Percentiles rank a stretch among this genome's conserved stretches.
phyloP scores from a whole-genome alignment of 192 early-diverging fungal species.

The Umbelopsis isabellina region DNA sequence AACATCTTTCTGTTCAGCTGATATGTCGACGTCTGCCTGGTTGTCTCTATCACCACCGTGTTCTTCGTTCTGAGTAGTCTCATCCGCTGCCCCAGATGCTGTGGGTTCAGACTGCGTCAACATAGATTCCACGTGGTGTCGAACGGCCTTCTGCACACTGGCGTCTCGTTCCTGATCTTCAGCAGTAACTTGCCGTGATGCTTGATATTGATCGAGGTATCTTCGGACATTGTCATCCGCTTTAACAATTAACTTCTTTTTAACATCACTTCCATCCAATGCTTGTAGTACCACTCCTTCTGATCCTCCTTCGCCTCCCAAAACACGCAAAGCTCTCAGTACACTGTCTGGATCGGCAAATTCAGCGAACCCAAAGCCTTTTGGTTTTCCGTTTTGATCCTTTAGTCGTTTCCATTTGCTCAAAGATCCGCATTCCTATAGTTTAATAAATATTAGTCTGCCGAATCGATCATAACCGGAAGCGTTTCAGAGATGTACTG shows the following conservation, averaged over 20 bases:
- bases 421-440: conserved; percentile 69
- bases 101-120: neutral
- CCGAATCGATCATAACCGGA: neutral
- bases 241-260: conserved; percentile 58
- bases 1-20: conserved; percentile 52
- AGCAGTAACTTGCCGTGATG: conserved; percentile 41
- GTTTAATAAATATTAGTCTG: neutral
- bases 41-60: neutral
- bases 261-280: conserved; percentile 37
- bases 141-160: neutral
- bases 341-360: conserved; percentile 68
- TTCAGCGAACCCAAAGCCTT: conserved; percentile 76
- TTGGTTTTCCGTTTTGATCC: conserved; percentile 64
- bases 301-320: conserved; percentile 62
- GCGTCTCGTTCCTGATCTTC: conserved; percentile 18
- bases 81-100: too few species aligned
- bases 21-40: neutral
- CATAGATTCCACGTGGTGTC: neutral
- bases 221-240: conserved; percentile 62
- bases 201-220: conserved; percentile 55
- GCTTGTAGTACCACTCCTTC: conserved; percentile 45
- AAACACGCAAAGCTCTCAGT: conserved; percentile 62
- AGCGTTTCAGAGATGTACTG: neutral
- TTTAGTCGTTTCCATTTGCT: conserved; percentile 70
- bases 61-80: neutral